Percentiles rank a stretch among this genome's conserved stretches.
phyloP scores from a whole-genome alignment of 2,329 filamentous ascomycete genomes.

The Ophiostoma sp. region DNA sequence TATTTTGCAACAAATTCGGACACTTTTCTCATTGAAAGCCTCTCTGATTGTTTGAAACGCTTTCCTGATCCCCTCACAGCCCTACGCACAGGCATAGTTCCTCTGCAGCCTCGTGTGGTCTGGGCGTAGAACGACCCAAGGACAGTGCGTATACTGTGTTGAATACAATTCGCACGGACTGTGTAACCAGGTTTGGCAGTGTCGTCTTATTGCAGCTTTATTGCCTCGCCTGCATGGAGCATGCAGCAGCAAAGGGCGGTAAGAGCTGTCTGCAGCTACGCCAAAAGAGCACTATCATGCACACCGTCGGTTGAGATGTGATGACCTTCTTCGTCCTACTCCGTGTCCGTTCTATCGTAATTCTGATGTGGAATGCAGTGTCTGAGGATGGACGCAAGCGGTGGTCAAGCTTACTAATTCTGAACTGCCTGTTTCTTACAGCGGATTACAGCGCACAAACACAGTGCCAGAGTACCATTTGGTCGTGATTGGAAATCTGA shows the following conservation, averaged over 20 bases:
- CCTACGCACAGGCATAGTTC: background rate
- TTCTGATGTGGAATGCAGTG: background rate
- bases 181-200: background rate
- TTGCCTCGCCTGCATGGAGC: constrained; percentile 4
- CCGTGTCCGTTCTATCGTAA: background rate
- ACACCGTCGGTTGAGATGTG: background rate
- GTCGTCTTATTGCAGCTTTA: background rate
- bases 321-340: background rate
- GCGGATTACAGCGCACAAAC: background rate
- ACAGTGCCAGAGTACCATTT: background rate
- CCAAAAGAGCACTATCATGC: background rate
- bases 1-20: background rate
- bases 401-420: constrained; percentile 8
- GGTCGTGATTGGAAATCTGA: constrained; percentile 11
- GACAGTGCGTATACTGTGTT: background rate
- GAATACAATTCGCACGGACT: background rate
- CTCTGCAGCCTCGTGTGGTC: constrained; percentile 8
- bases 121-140: background rate
- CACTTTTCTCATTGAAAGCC: no score
- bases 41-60: background rate
- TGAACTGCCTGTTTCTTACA: background rate
- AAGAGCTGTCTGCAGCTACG: constrained; percentile 1
- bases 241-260: constrained; percentile 1
- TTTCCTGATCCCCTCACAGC: background rate
- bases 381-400: constrained; percentile 8